Base-by-base conservation (phyloP, 2,329 filamentous ascomycete species). In the Neopestalotiopsis sp. region DNA sequence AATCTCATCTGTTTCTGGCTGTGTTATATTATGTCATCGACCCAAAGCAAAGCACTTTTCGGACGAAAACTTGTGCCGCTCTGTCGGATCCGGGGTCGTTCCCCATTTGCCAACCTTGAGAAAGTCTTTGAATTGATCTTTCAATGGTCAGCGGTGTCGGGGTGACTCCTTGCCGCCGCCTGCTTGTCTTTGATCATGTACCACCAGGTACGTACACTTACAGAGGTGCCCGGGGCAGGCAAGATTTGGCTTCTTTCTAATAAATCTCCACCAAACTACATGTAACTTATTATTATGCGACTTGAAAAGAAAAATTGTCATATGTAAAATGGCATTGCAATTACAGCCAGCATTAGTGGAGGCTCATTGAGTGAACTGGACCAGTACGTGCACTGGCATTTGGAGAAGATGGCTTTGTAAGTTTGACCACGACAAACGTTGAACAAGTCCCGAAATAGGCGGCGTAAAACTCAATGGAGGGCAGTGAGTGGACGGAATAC, bases 21-120 rank as follows among this genome's bases (percentile, higher is more conserved):
- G n/a, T 30, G n/a, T 30, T 61, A 30, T 60, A 60, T 67, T 67
- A 67, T 67, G 65, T 67, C 65, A 67, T 67, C 65, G 12, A 30
- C 49, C 17, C 62, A 52, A 28, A 28, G 45, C n/a, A 38, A 38
- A 34, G 57, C 24, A 30, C 30, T 30, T 38, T 61, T 34, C 38
- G 65, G 34, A 59, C 65, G 64, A 60, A 67, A 28, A 52, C 49
- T 45, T 59, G 65, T 34, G 56, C 56, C 49, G 52, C 40, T 32
- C 38, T 59, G 45, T 67, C 65, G 49, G 49, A 32, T 67, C 52
- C 56, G 32, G 40, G 17, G n/a, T 60, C 56, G 28, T n/a, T n/a
- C 30, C 58, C 45, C 45, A 20, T 52, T 20, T 20, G 17, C 45
- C 45, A 20, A n/a, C 45, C 32, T 13, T n/a, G 28, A 17, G 13